These are phyloP conservation scores for Ascochyta rabiei DNA, from an alignment of 2,329 filamentous ascomycete genomes.

Conservation along the genomic window DNA sequence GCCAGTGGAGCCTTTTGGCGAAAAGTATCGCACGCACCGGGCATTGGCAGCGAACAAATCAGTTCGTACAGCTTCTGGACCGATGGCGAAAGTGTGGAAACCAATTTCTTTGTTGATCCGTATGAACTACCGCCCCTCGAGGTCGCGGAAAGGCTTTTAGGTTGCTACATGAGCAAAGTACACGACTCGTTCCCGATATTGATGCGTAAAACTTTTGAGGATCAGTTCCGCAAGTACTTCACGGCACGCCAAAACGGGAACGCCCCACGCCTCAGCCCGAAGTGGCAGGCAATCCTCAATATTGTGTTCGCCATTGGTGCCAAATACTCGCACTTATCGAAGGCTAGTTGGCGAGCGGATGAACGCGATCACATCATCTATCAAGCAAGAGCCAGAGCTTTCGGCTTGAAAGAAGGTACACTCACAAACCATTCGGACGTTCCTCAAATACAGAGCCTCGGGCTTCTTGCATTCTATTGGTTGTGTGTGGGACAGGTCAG, in stretches of 20 bases:
- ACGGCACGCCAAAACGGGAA: constrained; percentile 25
- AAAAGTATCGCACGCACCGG: constrained; percentile 10
- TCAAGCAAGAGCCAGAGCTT: constrained; percentile 46
- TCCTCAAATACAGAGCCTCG: constrained; percentile 48
- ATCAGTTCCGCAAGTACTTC: constrained; percentile 45
- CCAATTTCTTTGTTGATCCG: constrained; percentile 36
- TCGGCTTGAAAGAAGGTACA: constrained; percentile 38
- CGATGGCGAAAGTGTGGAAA: constrained; percentile 34
- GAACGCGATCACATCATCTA: constrained; percentile 47
- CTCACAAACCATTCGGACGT: constrained; percentile 46
- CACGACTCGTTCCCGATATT: constrained; percentile 50
- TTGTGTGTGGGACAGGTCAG: constrained; percentile 49
- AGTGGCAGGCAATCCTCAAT: constrained; percentile 51
- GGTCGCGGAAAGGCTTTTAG: constrained; percentile 41
- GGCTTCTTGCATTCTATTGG: constrained; percentile 50
- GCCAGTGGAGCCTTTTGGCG: constrained; percentile 3
- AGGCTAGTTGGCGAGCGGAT: constrained; percentile 32
- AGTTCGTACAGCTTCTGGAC: constrained; percentile 43
- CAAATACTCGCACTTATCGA: constrained; percentile 45
- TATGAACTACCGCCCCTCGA: constrained; percentile 42
- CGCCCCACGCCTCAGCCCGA: constrained; percentile 25
- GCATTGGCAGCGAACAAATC: constrained; percentile 32
- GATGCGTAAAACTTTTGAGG: constrained; percentile 37
- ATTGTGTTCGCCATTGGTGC: constrained; percentile 53
- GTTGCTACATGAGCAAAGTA: constrained; percentile 48